Evolutionary conservation across 495 filamentous ascomycete genomes (phyloP), one percentile per base, ranked within the genome.

Genomic region (Penicillium cataractarum): DNA sequence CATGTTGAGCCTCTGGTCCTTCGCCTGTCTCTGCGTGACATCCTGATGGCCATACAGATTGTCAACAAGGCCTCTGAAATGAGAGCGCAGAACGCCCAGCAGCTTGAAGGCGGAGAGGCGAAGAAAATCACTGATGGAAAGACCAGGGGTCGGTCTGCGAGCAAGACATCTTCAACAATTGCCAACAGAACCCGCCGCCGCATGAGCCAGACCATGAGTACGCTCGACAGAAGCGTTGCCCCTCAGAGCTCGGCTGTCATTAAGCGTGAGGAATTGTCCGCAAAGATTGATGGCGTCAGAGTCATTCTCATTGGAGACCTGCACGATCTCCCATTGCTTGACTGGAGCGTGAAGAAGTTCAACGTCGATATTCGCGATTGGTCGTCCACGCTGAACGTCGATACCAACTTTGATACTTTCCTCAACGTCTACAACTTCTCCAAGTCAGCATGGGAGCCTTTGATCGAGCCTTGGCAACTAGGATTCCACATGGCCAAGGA

Each of bases 391-490:
- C 82, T 98, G 76, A 92, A 86, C 66, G 93, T 92, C 2, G 93
- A 97, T 70, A 91, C 92, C 0, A 92, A 81, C 35, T 88, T 98
- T 57, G 92, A 98, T 65, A 93, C 92, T 60, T 97, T 95, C 74
- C 82, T 96, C 67, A 99, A 98, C 72, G 88, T 98, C 55, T 98
- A 96, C 81, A 99, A 98, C 74, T 99, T 99, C 76, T 93, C 95
- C 22, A 98, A 99, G 74, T 98, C 96, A 1, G 91, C 92, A 9
- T 99, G 95, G 95, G 95, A 98, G 74, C 95, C 95, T 9, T 79
- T 99, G 33, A 89, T 98, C 27, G 95, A 99, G 73, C 95, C 96
- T 33, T 99, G 95, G 95, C 88, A 95, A 62, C 78, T 98, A 22
- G 94, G 93, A 29, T 88, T 98, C 67, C 92, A 95, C 57, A 84